phyloP scores from a whole-genome alignment of 2,329 filamentous ascomycete species.

The Neonectria neomacrospora region DNA sequence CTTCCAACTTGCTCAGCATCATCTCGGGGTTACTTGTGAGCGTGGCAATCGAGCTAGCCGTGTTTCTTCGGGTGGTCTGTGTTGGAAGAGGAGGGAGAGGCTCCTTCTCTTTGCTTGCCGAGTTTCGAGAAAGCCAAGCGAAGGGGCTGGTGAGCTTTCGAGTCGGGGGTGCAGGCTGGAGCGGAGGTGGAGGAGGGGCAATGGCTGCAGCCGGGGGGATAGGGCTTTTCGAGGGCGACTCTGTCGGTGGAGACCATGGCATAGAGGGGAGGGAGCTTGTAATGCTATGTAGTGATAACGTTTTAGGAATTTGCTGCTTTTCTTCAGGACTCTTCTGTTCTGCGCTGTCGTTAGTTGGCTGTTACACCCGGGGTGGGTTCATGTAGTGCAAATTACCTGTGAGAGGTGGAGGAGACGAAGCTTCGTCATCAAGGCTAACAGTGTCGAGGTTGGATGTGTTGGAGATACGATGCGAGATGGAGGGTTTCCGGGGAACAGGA shows the following conservation, averaged over 20 bases:
- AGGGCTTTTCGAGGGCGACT: conserved; percentile 59
- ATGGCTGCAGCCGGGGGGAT: conserved; percentile 48
- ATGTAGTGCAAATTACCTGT: conserved; percentile 46
- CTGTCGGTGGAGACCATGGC: conserved; percentile 73
- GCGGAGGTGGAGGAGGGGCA: conserved; percentile 47
- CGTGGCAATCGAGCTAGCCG: conserved; percentile 82
- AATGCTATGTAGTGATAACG: conserved; percentile 75
- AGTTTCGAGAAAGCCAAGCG: conserved; percentile 81
- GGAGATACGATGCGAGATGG: conserved; percentile 58
- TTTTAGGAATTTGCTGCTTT: conserved; percentile 61
- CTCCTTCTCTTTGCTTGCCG: conserved; percentile 65
- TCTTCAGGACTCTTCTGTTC: conserved; percentile 49
- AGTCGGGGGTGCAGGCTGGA: conserved; percentile 52
- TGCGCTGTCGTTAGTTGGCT: conserved; percentile 37
- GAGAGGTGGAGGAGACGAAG: conserved; percentile 42
- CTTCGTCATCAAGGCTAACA: conserved; percentile 72
- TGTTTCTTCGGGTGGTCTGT: conserved; percentile 69
- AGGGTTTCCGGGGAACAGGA: conserved; percentile 48
- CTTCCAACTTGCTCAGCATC: conserved; percentile 80
- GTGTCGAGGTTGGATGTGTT: conserved; percentile 64
- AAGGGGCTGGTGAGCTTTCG: conserved; percentile 91
- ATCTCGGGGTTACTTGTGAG: conserved; percentile 84
- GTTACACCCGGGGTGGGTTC: background rate
- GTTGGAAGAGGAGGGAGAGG: conserved; percentile 64
- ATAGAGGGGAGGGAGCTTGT: conserved; percentile 78